Evolutionary conservation across 768 basidiomycete species (phyloP).

Genomic region (Dioszegia aurantiaca): DNA sequence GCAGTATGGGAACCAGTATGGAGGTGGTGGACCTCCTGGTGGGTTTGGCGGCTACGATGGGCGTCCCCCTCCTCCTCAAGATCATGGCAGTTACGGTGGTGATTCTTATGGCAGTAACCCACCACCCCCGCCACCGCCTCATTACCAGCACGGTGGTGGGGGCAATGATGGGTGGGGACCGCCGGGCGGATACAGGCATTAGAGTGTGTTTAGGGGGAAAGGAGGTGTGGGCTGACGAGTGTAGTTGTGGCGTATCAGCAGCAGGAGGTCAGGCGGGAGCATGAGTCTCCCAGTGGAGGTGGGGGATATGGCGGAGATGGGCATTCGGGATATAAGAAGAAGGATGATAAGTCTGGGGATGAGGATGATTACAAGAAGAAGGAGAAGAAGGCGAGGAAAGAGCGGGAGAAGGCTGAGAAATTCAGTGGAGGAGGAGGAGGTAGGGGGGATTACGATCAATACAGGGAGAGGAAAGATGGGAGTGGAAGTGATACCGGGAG

Average conservation of each 20-base stretch:
- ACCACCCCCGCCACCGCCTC: background rate
- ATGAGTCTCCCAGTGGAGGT: background rate
- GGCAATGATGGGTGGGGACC: conserved; percentile 19
- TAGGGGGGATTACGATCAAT: background rate
- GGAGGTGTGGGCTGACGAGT: conserved; percentile 1
- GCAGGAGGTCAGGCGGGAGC: background rate
- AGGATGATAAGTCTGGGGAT: background rate
- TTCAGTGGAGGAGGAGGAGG: background rate
- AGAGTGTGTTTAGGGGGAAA: background rate
- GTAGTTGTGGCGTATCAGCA: background rate
- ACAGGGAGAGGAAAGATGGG: conserved; percentile 6
- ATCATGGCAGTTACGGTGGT: conserved; percentile 1
- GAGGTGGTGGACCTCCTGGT: conserved; percentile 9
- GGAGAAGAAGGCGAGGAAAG: conserved; percentile 1
- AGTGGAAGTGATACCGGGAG: background rate
- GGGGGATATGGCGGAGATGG: background rate
- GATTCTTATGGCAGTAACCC: background rate
- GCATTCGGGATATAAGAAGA: background rate
- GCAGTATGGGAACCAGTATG: conserved; percentile 1
- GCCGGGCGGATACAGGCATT: conserved; percentile 19
- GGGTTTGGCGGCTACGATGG: conserved; percentile 8
- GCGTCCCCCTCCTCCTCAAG: conserved; percentile 18
- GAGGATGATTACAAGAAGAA: conserved; percentile 1
- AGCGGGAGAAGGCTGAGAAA: background rate
- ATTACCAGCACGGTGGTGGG: conserved; percentile 6